phyloP scores from a whole-genome alignment of 257 asterid genomes.

The Linderniella brevidens region DNA sequence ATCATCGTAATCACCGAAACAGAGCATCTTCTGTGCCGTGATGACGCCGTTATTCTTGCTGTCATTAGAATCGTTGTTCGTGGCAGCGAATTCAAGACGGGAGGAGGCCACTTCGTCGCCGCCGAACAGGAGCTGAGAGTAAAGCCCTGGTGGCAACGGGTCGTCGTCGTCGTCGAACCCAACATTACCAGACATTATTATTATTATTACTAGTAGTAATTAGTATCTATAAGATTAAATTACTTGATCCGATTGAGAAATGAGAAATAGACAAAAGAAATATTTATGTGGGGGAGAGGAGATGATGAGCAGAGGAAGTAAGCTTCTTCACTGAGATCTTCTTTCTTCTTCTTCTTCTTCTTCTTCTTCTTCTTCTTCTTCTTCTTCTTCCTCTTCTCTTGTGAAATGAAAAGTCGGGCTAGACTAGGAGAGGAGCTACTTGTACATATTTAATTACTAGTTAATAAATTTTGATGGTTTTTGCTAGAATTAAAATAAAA shows the following conservation, averaged over 20 bases:
- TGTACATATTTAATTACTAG: too few relatives aligned
- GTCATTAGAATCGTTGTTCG: conserved; percentile 24
- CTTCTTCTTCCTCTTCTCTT: too few relatives aligned
- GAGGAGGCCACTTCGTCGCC: conserved; percentile 20
- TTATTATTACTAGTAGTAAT: background rate
- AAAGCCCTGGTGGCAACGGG: conserved; percentile 30
- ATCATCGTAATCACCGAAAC: conserved; percentile 36
- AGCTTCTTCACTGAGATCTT: too few relatives aligned
- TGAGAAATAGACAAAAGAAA: too few relatives aligned
- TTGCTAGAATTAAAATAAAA: background rate
- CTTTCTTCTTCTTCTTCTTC: too few relatives aligned
- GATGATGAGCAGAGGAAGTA: too few relatives aligned
- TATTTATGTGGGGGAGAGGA: too few relatives aligned
- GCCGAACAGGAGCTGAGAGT: conserved; percentile 48
- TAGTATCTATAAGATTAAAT: background rate
- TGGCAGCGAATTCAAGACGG: conserved; percentile 8
- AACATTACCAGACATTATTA: conserved; percentile 30
- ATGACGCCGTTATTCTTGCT: conserved; percentile 4
- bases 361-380: too few relatives aligned
- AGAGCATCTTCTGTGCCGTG: conserved; percentile 35
- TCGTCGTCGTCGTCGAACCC: conserved; percentile 22
- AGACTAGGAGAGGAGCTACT: too few relatives aligned
- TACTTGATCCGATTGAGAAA: background rate
- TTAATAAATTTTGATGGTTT: background rate
- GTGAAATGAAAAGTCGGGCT: too few relatives aligned